Base-by-base conservation (phyloP, 495 filamentous ascomycete species). In the Amniculicola lignicola region DNA sequence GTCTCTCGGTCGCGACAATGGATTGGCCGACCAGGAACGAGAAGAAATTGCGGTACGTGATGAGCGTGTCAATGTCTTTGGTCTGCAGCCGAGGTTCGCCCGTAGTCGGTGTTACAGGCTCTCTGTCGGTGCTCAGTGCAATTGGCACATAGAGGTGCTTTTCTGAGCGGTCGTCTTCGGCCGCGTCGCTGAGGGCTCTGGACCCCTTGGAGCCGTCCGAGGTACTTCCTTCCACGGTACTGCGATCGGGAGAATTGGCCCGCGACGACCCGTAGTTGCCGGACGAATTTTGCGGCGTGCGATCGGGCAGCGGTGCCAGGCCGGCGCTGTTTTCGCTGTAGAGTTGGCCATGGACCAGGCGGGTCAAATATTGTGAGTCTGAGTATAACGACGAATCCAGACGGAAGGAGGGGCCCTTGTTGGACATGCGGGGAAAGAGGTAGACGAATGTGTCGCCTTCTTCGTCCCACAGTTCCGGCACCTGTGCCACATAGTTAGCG, bases 401-500 rank as follows among this genome's bases (percentile, higher is more conserved):
- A 61, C 81, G 87, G 70, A 95, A 95, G 7, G 87, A 94, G 7
- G 93, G 77, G 0, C 85, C 78, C 42, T 77, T 78, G 39, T 82
- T 79, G 44, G 78, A 79, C 28, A 75, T 81, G 36, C 80, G 80
- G 2, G 89, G 81, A 63, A 88, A 87, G 6, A 97, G 73, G 64
- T 93, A 95, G 22, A 98, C 79, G 48, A 82, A 82, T n/a, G 89
- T 86, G 65, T 92, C 86, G 16, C 87, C 89, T 36, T 76, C 65
- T 29, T 93, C 86, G 59, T 90, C 85, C 94, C 94, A 97, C 24
- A 98, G 69, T 71, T 97, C 94, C 0, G 83, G 76, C 10, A 95
- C 79, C 86, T 92, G 55, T 3, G 23, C 6, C 10, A 12, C 2
- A 14, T 23, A 6, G 24, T 50, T 16, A 54, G 57, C 29, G 38